Conservation (phyloP, 495 filamentous ascomycete genomes). For the Hyphodiscus hymeniophilus region DNA sequence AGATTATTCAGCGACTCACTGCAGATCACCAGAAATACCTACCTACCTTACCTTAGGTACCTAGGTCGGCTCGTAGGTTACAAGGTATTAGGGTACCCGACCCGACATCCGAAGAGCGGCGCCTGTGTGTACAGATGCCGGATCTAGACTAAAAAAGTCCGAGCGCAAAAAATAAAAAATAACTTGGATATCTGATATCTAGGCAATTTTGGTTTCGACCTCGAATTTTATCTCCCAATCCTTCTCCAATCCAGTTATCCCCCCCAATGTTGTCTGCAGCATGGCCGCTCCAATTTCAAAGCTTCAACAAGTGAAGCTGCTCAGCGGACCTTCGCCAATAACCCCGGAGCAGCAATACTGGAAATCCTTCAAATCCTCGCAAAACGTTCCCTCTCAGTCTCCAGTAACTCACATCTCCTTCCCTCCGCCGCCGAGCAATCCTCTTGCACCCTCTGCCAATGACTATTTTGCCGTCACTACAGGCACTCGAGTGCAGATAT, state of each 20-base stretch:
- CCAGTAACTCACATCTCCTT: conserved; percentile 84
- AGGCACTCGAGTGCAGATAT: conserved; percentile 85
- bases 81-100: too few species aligned
- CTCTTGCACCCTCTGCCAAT: conserved; percentile 33
- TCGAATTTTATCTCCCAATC: too few species aligned
- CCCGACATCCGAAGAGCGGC: too few species aligned
- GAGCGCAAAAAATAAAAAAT: too few species aligned
- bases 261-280: conserved; percentile 17
- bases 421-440: conserved; percentile 44
- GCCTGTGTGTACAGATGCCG: too few species aligned
- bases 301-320: conserved; percentile 75
- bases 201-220: too few species aligned
- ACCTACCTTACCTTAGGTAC: too few species aligned
- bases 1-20: too few species aligned
- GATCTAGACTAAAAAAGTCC: too few species aligned
- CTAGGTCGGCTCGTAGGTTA: too few species aligned
- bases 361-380: conserved; percentile 82
- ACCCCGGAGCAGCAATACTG: conserved; percentile 94
- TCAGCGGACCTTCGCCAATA: conserved; percentile 58
- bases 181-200: too few species aligned
- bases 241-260: not conserved
- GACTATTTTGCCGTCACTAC: conserved; percentile 91
- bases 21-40: too few species aligned
- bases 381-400: conserved; percentile 76
- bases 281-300: conserved; percentile 90